Base-by-base conservation (phyloP, 2,329 filamentous ascomycete species). In the Pseudocercospora crystallina region DNA sequence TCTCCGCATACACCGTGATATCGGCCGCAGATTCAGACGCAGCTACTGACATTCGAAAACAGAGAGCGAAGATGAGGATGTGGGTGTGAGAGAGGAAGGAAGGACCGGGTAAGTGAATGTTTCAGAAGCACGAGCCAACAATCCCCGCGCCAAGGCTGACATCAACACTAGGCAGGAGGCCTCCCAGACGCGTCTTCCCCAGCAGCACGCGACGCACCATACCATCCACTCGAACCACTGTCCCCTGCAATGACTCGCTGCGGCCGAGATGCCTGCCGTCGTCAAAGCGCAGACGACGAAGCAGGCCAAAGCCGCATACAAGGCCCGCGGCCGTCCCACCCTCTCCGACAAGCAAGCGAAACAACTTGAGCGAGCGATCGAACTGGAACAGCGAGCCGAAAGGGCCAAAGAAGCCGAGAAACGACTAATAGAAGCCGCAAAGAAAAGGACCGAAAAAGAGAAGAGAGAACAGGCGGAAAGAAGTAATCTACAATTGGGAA, bases 261-360 rank as follows among this genome's bases (percentile, higher is more conserved):
- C 20, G 20, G 39, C 41, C 41, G 49, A 14, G 33, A 60, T 60
- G 57, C 57, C 55, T 31, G 47, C 53, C 30, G 53, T 52, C 41
- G 46, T 51, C 36, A 54, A 53, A 43, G 57, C 60, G 37, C 63
- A 65, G 49, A 71, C 68, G 13, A 61, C 62, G 43, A 67, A 66
- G 47, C 66, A 70, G 53, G 67, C 68, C 17, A 69, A 68, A 58
- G 65, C 66, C 5, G 60, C 62, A n/a, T 70, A 60, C 64, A 68
- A 67, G 43, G 55, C 63, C 15, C 65, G 67, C 37, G 63, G 62
- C 17, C 59, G 61, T 14, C 64, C 62, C 8, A 49, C 59, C 15
- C 49, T 71, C 37, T 62, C 65, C 11, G 63, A 62, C 8, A 57
- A 57, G n/a, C 66, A 70, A 47, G 48, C 60, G 50, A 62, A 61